phyloP scores from a whole-genome alignment of 2,329 filamentous ascomycete species.

The Colletotrichum lupini region DNA sequence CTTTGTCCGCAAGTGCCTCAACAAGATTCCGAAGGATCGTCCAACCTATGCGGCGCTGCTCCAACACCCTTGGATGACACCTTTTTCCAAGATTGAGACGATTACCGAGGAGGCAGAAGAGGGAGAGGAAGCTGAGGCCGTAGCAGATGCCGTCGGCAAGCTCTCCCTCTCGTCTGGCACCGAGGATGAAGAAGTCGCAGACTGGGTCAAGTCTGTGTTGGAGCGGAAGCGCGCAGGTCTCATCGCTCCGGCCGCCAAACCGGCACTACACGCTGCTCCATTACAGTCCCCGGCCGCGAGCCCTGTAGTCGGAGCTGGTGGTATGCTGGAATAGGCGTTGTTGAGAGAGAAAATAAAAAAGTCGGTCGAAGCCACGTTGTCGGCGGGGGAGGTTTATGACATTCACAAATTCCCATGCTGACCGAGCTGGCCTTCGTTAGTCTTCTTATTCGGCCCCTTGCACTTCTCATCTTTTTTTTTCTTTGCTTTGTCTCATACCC shows the following conservation, averaged over 20 bases:
- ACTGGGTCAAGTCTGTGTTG: constrained; percentile 83
- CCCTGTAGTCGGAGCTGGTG: constrained; percentile 40
- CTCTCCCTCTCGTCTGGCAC: constrained; percentile 53
- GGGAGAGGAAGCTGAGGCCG: constrained; percentile 58
- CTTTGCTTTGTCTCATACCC: constrained; percentile 34
- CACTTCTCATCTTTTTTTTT: constrained; percentile 8
- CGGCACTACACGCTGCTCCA: constrained; percentile 88
- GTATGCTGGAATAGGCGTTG: constrained; percentile 4
- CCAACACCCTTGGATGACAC: constrained; percentile 87
- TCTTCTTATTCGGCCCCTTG: constrained; percentile 1
- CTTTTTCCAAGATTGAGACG: constrained; percentile 79
- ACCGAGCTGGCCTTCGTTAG: constrained; percentile 35
- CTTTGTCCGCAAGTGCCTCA: constrained; percentile 89
- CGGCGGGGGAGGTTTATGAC: constrained; percentile 18
- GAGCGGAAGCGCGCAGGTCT: constrained; percentile 71
- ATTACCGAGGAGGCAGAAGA: constrained; percentile 79
- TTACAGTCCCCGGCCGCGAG: constrained; percentile 74
- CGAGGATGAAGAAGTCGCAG: constrained; percentile 84
- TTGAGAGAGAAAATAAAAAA: not conserved
- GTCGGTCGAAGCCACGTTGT: constrained; percentile 29
- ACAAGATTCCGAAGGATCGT: constrained; percentile 92
- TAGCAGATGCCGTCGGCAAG: constrained; percentile 56
- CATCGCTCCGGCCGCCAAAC: constrained; percentile 67
- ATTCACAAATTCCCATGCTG: constrained; percentile 14
- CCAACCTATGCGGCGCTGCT: constrained; percentile 94